Evolutionary conservation across 1,139 yeast genomes (phyloP), one percentile per base, ranked within the genome.

Genomic region (Sugiyamaella japonica): DNA sequence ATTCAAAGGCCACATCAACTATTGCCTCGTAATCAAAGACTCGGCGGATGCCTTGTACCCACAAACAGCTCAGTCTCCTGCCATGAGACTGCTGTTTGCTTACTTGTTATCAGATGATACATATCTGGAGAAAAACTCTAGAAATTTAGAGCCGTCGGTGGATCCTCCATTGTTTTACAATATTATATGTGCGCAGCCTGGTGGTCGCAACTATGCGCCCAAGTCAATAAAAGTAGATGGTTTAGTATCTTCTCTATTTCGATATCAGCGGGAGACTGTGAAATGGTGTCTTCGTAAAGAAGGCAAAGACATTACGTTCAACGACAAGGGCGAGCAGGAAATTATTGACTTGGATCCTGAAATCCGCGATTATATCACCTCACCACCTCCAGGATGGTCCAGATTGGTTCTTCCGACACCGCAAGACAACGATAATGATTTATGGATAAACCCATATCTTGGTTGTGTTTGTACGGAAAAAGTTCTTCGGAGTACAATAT

Each of bases 241-340:
- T 41, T 68, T 84, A 15, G 52, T 20, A 77, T 54, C 54, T 13
- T 38, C 72, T 5, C 69, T 84, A 10, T 67, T 85, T 20, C 74
- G 75, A 6, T 88, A 84, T 59, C 96, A 88, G 64, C 72, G 76
- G 5, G 81, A 79, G 50, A 78, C 93, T 0, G 79, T 88, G 0
- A 68, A 75, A 25, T 88, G 95, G 95, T 72, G 85, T 60, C 67
- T 88, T 6, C 60, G 71, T 0, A 77, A 76, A 58, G 96, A 88
- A 65, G 80, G 84, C 32, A 78, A 77, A n/a, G 53, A 56, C 6
- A 75, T 80, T 52, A 44, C 40, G 10, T 7, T 13, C 16, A 23
- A 23, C 25, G 48, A 23, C 7, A 61, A 63, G 10, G 59, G 65
- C 0, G 64, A 72, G 0, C 58, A 58, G 5, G 7, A 48, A 1